Conservation (phyloP, 2,329 filamentous ascomycete genomes). For the Xylariaceae sp. region DNA sequence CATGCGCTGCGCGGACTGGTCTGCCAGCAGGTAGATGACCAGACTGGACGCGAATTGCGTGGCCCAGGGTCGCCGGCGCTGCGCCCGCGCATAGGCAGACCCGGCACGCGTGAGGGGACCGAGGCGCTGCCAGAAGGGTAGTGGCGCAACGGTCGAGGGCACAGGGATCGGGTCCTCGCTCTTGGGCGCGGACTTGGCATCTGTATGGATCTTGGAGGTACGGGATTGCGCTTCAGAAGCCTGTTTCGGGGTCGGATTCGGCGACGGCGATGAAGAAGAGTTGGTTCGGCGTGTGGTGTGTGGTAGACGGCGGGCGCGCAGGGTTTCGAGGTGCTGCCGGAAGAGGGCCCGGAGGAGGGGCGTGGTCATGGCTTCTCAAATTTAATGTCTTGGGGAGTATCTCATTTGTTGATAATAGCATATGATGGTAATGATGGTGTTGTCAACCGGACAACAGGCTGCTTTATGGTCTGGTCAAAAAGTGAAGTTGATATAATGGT, state of each 20-base stretch:
- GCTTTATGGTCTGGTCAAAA: too few species aligned
- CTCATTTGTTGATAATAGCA: too few species aligned
- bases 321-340: slow-evolving; percentile 14
- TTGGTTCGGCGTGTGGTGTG: slow-evolving; percentile 16
- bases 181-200: slow-evolving; percentile 6
- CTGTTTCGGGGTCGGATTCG: slow-evolving; percentile 3
- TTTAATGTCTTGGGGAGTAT: background rate
- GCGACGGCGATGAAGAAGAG: slow-evolving; percentile 8
- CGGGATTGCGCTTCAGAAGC: background rate
- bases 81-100: slow-evolving; percentile 63
- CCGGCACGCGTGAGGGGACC: slow-evolving; percentile 51
- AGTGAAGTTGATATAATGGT: too few species aligned
- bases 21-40: slow-evolving; percentile 73
- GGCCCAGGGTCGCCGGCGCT: slow-evolving; percentile 67
- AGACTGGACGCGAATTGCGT: slow-evolving; percentile 75
- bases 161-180: slow-evolving; percentile 36
- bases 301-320: slow-evolving; percentile 11
- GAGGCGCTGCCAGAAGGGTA: slow-evolving; percentile 52
- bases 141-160: slow-evolving; percentile 33
- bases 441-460: too few species aligned
- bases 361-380: slow-evolving; percentile 9
- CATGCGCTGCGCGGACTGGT: slow-evolving; percentile 72
- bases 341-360: slow-evolving; percentile 14
- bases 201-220: background rate
- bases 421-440: too few species aligned